Base-by-base conservation (phyloP, 2,329 filamentous ascomycete species). In the Proliferodiscus dingleyae region DNA sequence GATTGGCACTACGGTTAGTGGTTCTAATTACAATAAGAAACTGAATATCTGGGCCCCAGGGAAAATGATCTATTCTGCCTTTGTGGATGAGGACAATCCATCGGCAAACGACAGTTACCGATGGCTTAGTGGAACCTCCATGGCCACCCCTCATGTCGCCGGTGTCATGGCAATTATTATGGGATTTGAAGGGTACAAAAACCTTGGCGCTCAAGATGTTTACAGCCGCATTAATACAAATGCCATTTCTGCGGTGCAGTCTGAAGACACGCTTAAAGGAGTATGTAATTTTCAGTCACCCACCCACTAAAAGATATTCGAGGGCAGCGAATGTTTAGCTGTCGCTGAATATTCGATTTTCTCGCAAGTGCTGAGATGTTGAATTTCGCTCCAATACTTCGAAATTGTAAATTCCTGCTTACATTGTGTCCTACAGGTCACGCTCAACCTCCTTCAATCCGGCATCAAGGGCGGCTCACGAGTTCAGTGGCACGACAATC, bases 101-200 rank as follows among this genome's bases (percentile, higher is more conserved):
- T n/a, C 18, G 26, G 18, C 15, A n/a, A 41, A 15, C 7, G 22
- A 32, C 26, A 32, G 22, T 21, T 41, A 41, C 16, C 18, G 32
- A 29, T 41, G 15, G 15, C 24, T 18, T 34, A 33, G 28, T 42
- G 40, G 40, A 34, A 42, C 30, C 11, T 34, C 19, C 29, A 18
- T 42, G 40, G 30, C 40, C 13, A n/a, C 15, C 23, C 40, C 40
- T n/a, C 30, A 34, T 33, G 40, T 24, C 9, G 40, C 30, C 11
- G 40, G 40, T 23, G 30, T 36, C 7, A 42, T 42, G 30, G 40
- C 40, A 15, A 15, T 34, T 24, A 34, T 42, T 4, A 26, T 42
- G 40, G 40, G 40, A 3, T 42, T 34, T 36, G 40, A 42, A 15
- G 29, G 30, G 11, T 34, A 34, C 40, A 6, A 24, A 18, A 13